Percentiles rank a stretch among this genome's conserved stretches.
Evolutionary conservation across 2,329 filamentous ascomycete genomes (phyloP).

Genomic region (Magnaporthales sp.): DNA sequence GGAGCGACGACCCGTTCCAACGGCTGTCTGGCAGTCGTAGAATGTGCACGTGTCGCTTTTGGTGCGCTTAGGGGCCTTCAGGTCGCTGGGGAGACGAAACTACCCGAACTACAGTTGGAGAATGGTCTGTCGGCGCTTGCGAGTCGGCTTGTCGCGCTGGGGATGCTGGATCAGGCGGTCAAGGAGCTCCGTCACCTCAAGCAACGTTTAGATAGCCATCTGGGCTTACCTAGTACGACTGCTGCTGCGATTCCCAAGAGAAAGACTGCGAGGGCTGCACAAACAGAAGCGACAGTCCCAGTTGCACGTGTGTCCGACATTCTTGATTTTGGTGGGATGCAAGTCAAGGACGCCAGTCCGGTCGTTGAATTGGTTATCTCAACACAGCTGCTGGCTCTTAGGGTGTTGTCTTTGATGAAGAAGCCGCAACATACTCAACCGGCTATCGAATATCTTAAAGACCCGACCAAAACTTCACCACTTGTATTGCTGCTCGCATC

Average conservation of each 20-base stretch:
- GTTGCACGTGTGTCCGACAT: slow-evolving; percentile 44
- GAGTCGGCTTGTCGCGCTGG: slow-evolving; percentile 55
- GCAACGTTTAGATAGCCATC: slow-evolving; percentile 42
- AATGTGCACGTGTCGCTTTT: slow-evolving; percentile 63
- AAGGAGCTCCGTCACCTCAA: slow-evolving; percentile 63
- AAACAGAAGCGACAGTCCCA: slow-evolving; percentile 24
- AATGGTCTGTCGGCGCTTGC: slow-evolving; percentile 63
- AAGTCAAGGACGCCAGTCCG: slow-evolving; percentile 23
- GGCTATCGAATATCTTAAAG: slow-evolving; percentile 44
- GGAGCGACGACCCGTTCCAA: slow-evolving; percentile 19
- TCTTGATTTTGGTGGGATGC: slow-evolving; percentile 47
- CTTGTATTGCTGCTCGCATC: slow-evolving; percentile 41
- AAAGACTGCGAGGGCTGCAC: slow-evolving; percentile 21
- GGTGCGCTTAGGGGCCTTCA: slow-evolving; percentile 52
- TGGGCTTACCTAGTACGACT: slow-evolving; percentile 4
- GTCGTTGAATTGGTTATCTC: slow-evolving; percentile 49
- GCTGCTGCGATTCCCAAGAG: slow-evolving; percentile 13
- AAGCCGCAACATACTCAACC: slow-evolving; percentile 52
- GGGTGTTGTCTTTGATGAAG: slow-evolving; percentile 51
- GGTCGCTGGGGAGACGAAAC: slow-evolving; percentile 39
- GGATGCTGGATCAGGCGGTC: slow-evolving; percentile 57
- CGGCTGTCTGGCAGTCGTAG: slow-evolving; percentile 48
- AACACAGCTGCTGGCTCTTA: slow-evolving; percentile 57
- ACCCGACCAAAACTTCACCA: slow-evolving; percentile 46
- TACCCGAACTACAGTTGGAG: slow-evolving; percentile 62